Conservation (phyloP, 2,329 filamentous ascomycete species). For the Fusarium odoratissimum region DNA sequence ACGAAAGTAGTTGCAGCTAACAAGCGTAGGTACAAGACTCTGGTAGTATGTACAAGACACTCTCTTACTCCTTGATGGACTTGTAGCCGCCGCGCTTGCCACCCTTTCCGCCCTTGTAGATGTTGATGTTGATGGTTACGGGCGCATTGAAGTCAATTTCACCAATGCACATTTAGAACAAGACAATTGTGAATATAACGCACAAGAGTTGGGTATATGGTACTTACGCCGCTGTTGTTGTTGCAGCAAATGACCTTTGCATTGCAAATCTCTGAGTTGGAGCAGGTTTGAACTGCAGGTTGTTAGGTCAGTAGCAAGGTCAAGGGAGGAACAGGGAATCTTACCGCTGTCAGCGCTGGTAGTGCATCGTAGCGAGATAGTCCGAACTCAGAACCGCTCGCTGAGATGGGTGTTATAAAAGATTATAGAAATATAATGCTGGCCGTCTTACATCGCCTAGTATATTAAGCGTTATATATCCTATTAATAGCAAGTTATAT, state of each 20-base stretch:
- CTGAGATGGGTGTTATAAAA: no score
- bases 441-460: neutral
- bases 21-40: neutral
- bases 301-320: neutral
- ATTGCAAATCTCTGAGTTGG: slow-evolving; percentile 28
- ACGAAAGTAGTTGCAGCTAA: neutral
- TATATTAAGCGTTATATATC: neutral
- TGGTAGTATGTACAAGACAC: neutral
- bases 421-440: no score
- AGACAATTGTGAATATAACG: neutral
- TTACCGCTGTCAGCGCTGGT: no score
- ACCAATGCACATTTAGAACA: slow-evolving; percentile 15
- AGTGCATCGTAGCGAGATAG: no score
- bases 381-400: no score
- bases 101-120: neutral
- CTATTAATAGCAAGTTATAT: neutral
- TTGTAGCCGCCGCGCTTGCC: neutral
- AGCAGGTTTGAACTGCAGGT: slow-evolving; percentile 18
- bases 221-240: slow-evolving; percentile 42
- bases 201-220: rapidly evolving
- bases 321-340: no score
- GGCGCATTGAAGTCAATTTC: neutral
- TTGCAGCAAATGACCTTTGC: slow-evolving; percentile 41
- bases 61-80: neutral
- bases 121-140: neutral